Base-by-base conservation (phyloP, 2,329 filamentous ascomycete species). In the Colletotrichum sp. region DNA sequence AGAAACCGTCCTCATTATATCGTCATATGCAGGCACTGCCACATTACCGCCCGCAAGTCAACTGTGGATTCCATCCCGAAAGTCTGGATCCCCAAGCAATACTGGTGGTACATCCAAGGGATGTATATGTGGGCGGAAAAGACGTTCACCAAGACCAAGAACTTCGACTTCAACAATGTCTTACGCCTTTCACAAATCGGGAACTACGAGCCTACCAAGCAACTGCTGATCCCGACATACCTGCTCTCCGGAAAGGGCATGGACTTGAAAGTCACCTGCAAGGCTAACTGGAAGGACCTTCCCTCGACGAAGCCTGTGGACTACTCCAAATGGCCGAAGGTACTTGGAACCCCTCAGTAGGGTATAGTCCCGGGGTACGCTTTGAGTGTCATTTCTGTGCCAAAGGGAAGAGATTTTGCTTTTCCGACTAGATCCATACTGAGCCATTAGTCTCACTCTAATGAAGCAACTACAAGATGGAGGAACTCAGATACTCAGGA, bases 391-490 rank as follows among this genome's bases (percentile, higher is more conserved):
- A 6, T 4, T 43, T 16, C 3, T n/a, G 38, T 1, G 18, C 6
- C 18, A 11, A 12, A 12, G 18, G 18, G 8, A 43, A 43, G 8
- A 3, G 38, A 5, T 43, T 6, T 9, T n/a, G 38, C 38, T 2
- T 6, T 6, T n/a, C 6, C 4, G 9, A 4, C 9, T 1, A n/a
- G 9, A 2, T 5, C 1, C 18, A 6, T 43, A n/a, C 9, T 43
- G 0, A 43, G 1, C 18, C 11, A 0, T n/a, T n/a, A 9, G 3
- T 43, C 38, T 11, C 16, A 11, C 0, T 6, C 5, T 18, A 3
- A 0, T 18, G 8, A 3, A 43, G 36, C 36, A 3, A 43, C 36
- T 43, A 0, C 1, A 5, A 9, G 1, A 0, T 43, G 9, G 36
- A 43, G 1, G 1, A 43, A 2, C 36, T 18, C 36, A 43, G 18